These are phyloP conservation scores for Rhodotorula sp. DNA, from an alignment of 1,284 basidiomycete species.

Conservation along the genomic window DNA sequence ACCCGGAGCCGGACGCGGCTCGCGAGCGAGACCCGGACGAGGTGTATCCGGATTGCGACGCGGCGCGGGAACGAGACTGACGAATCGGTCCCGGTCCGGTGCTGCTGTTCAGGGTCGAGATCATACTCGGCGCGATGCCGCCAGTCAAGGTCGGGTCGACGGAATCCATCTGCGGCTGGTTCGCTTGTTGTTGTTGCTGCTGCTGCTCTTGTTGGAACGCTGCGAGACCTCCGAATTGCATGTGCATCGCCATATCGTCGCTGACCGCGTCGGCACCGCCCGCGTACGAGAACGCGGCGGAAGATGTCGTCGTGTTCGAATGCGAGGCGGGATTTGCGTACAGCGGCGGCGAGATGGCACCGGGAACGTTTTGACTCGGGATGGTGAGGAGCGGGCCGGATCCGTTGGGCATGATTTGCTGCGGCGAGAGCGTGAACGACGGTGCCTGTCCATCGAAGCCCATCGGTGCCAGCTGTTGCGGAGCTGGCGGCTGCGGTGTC, in stretches of 20 bases:
- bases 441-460: background rate
- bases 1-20: slow-evolving; percentile 39
- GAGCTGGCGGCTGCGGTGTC: background rate
- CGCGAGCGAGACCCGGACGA: slow-evolving; percentile 39
- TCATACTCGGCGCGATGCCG: background rate
- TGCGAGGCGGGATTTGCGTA: background rate
- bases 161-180: slow-evolving; percentile 12
- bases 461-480: background rate
- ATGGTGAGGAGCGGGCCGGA: background rate
- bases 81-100: slow-evolving; percentile 19
- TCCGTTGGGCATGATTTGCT: background rate
- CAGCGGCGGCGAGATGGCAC: background rate
- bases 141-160: slow-evolving; percentile 19
- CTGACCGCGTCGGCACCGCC: background rate
- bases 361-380: background rate
- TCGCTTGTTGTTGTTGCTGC: background rate
- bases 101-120: background rate
- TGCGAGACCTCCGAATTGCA: background rate
- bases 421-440: background rate
- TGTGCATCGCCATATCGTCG: slow-evolving; percentile 4
- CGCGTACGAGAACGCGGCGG: background rate
- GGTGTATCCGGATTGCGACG: slow-evolving; percentile 35
- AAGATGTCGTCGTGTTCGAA: background rate
- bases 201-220: slow-evolving; percentile 5
- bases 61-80: slow-evolving; percentile 34